phyloP scores from a whole-genome alignment of 2,329 filamentous ascomycete species.

The Nigrospora sphaerica region DNA sequence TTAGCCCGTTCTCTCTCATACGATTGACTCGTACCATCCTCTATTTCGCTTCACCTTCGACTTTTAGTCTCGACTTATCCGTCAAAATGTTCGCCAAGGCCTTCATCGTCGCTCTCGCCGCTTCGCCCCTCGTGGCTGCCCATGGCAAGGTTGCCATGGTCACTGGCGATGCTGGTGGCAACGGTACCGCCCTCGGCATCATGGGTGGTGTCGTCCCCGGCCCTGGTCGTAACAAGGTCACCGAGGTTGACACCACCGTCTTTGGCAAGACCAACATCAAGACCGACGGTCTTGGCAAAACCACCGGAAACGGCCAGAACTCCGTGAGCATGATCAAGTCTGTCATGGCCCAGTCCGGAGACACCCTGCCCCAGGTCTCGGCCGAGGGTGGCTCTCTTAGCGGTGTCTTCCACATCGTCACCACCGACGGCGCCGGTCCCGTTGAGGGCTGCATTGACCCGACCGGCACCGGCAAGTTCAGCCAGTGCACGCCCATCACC shows the following conservation, averaged over 20 bases:
- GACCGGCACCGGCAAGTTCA: constrained; percentile 26
- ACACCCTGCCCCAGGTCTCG: constrained; percentile 31
- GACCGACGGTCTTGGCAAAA: constrained; percentile 30
- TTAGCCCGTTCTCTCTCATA: neutral
- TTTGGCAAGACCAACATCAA: constrained; percentile 27
- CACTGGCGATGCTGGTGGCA: constrained; percentile 26
- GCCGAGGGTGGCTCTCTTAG: constrained; percentile 22
- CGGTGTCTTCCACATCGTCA: constrained; percentile 31
- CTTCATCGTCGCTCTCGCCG: constrained; percentile 13
- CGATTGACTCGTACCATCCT: constrained; percentile 3
- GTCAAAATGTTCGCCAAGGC: constrained; percentile 10
- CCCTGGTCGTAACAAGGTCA: constrained; percentile 20
- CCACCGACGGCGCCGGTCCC: constrained; percentile 32
- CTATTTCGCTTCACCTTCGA: neutral
- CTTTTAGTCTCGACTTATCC: neutral
- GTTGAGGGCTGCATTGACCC: constrained; percentile 29
- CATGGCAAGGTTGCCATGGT: constrained; percentile 19
- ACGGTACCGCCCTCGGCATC: constrained; percentile 30
- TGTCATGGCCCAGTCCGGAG: constrained; percentile 28
- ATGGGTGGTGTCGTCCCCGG: constrained; percentile 31
- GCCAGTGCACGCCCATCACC: constrained; percentile 17
- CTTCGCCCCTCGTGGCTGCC: constrained; percentile 18
- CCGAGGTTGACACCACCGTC: constrained; percentile 37
- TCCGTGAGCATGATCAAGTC: constrained; percentile 19
- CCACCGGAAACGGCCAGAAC: constrained; percentile 27